Base-by-base conservation (phyloP, 2,329 filamentous ascomycete species). In the Colletotrichum sp. region DNA sequence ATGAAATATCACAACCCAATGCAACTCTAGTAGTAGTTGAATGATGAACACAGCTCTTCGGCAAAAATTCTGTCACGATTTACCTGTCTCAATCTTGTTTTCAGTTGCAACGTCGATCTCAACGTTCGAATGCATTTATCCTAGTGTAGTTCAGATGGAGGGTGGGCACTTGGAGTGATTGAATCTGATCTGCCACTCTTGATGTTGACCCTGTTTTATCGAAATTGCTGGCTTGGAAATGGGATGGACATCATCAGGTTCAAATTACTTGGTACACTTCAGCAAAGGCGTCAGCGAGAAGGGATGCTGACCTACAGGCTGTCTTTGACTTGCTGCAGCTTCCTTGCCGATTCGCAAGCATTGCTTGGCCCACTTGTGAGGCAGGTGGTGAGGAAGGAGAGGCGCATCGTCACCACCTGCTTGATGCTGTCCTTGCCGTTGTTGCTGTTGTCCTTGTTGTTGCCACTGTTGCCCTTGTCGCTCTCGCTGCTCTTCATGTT, bases 41-140 rank as follows among this genome's bases (percentile, higher is more conserved):
- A 71, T 75, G 72, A 75, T 62, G 68, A 72, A 75, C 44, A 71
- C 65, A 60, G 16, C 30, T n/a, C 63, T 72, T 16, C 69, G 59
- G 26, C 15, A n/a, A 49, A 1, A 21, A 18, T 1, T 59, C 13
- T 28, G 1, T 49, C 39, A 2, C 4, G 0, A 1, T 36, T 24
- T 26, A 21, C n/a, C 32, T 64, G 12, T 36, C 32, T 64, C 21
- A 10, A 21, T 12, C 0, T 49, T 4, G 1, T 36, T 49, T 12
- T 2, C 36, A n/a, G 39, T n/a, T 10, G 39, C 18, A 44, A 44
- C 18, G 16, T 44, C 16, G 9, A 49, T 3, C 44, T 12, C 44
- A 2, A 49, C 0, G n/a, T 21, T 1, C 44, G 44, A 49, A n/a
- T 10, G 44, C n/a, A 0, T 4, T 49, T 10, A n/a, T n/a, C 44